Conservation (phyloP, 2,329 filamentous ascomycete genomes). For the Ophiostoma fasciatum region DNA sequence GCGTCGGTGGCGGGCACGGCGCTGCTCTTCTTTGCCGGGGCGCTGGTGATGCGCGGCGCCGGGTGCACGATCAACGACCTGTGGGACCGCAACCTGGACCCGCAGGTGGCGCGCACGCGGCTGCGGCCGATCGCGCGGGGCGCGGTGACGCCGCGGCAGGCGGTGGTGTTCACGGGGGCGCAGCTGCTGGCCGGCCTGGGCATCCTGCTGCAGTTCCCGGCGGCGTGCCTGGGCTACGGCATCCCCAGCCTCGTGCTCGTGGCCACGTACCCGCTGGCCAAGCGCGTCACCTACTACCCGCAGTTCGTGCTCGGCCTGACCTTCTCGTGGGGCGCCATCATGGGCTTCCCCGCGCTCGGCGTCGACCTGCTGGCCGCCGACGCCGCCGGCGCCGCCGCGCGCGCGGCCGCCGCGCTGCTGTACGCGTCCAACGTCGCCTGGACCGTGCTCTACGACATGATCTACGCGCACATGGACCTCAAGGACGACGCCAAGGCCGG, state of each 20-base stretch:
- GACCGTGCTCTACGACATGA: slow-evolving; percentile 85
- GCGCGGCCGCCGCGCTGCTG: slow-evolving; percentile 51
- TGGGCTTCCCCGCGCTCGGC: slow-evolving; percentile 75
- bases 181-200: slow-evolving; percentile 62
- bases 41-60: slow-evolving; percentile 73
- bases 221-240: slow-evolving; percentile 60
- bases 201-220: slow-evolving; percentile 62
- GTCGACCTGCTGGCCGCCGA: slow-evolving; percentile 54
- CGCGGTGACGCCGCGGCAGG: slow-evolving; percentile 58
- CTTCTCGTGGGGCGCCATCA: slow-evolving; percentile 78
- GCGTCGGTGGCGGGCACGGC: slow-evolving; percentile 48
- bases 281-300: slow-evolving; percentile 76
- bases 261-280: slow-evolving; percentile 64
- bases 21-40: slow-evolving; percentile 58
- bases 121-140: slow-evolving; percentile 68
- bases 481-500: slow-evolving; percentile 73
- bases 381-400: slow-evolving; percentile 43
- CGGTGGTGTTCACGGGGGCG: slow-evolving; percentile 55
- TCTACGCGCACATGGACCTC: slow-evolving; percentile 87
- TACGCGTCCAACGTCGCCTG: slow-evolving; percentile 71
- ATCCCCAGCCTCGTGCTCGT: slow-evolving; percentile 63
- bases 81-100: slow-evolving; percentile 78
- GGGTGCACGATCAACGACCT: slow-evolving; percentile 85
- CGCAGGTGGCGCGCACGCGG: slow-evolving; percentile 60
- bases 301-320: slow-evolving; percentile 71